A percentile compares a stretch with the other conserved stretches of the same genome.
These are phyloP conservation scores for Copromyces sp. DNA, from an alignment of 495 filamentous ascomycete species.

Conservation along the genomic window DNA sequence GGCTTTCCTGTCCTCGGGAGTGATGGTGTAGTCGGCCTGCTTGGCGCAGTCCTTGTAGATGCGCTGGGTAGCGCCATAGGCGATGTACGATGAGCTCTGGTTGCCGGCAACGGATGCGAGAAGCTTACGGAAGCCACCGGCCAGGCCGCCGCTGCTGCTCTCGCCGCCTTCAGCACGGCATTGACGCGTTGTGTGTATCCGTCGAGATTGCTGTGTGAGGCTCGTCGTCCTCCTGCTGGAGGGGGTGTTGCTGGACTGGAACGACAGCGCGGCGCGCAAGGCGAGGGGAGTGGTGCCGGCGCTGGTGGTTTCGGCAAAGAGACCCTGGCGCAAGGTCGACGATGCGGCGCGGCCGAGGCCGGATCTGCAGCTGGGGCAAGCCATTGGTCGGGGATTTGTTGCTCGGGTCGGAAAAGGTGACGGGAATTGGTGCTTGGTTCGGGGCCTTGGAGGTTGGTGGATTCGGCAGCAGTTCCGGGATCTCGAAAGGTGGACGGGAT, in stretches of 20 bases:
- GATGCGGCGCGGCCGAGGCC: slow-evolving; percentile 8
- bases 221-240: background rate
- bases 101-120: background rate
- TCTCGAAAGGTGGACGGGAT: background rate
- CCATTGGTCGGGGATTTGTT: slow-evolving; percentile 12
- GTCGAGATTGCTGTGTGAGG: background rate
- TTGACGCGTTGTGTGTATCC: slow-evolving; percentile 4
- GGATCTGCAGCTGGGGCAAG: slow-evolving; percentile 17
- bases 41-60: slow-evolving; percentile 66
- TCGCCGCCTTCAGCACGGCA: background rate
- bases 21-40: slow-evolving; percentile 67
- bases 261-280: background rate
- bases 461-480: background rate
- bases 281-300: background rate
- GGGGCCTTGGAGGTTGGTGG: slow-evolving; percentile 5
- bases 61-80: slow-evolving; percentile 56
- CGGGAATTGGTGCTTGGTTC: background rate
- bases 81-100: slow-evolving; percentile 13
- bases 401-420: background rate
- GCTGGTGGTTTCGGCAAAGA: background rate
- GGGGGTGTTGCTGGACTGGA: background rate
- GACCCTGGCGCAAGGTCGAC: slow-evolving; percentile 2
- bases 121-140: background rate
- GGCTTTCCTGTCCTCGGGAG: slow-evolving; percentile 44
- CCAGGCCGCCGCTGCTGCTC: background rate